These are phyloP conservation scores for Naganishia randhawae DNA, from an alignment of 768 basidiomycete genomes.

Conservation along the genomic window DNA sequence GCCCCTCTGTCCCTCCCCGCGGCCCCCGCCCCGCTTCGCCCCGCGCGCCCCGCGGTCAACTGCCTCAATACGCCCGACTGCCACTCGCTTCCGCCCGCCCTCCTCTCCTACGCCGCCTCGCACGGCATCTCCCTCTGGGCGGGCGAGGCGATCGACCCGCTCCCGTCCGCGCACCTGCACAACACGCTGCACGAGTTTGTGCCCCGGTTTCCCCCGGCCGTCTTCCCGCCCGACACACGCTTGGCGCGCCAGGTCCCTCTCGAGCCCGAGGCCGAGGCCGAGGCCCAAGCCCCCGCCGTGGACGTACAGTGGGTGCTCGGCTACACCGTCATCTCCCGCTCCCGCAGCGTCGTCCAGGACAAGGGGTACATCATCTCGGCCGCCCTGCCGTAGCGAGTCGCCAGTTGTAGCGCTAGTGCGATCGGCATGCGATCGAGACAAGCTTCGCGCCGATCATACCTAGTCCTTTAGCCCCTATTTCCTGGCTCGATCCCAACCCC, in stretches of 20 bases:
- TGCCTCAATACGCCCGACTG: slow-evolving; percentile 49
- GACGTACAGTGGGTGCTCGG: slow-evolving; percentile 47
- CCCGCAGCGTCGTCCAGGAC: slow-evolving; percentile 45
- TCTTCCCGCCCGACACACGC: neutral
- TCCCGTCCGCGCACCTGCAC: slow-evolving; percentile 45
- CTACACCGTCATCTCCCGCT: slow-evolving; percentile 46
- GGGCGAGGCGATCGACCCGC: slow-evolving; percentile 45
- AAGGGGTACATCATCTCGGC: slow-evolving; percentile 46
- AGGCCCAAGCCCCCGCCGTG: slow-evolving; percentile 19
- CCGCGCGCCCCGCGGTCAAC: slow-evolving; percentile 34
- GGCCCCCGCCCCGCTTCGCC: neutral
- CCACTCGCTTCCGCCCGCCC: slow-evolving; percentile 45
- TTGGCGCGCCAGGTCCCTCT: slow-evolving; percentile 34
- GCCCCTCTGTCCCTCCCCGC: neutral
- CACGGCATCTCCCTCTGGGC: slow-evolving; percentile 46
- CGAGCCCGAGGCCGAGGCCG: slow-evolving; percentile 26
- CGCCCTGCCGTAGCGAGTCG: slow-evolving; percentile 26
- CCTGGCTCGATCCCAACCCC: too few relatives aligned
- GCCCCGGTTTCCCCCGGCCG: slow-evolving; percentile 18
- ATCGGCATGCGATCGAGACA: too few relatives aligned
- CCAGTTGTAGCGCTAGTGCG: too few relatives aligned
- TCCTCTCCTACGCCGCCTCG: slow-evolving; percentile 39
- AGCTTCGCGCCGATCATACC: too few relatives aligned
- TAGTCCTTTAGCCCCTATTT: too few relatives aligned
- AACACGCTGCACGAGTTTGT: slow-evolving; percentile 47